Conservation (phyloP, 1,139 yeast genomes). For the Pichia inconspicua region DNA sequence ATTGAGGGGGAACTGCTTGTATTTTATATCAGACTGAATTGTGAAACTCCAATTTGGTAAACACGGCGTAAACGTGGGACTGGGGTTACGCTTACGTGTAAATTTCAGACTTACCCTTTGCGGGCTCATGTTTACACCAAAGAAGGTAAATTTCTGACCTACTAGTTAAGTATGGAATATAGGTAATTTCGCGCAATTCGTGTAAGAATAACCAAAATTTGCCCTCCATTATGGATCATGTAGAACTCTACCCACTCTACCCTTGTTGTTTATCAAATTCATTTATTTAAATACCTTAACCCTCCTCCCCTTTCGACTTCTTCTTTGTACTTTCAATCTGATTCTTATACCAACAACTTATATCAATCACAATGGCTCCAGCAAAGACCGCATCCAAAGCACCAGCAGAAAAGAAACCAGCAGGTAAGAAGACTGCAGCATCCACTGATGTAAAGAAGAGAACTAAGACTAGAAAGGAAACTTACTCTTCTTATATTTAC, state of each 20-base stretch:
- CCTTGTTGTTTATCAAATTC: not conserved
- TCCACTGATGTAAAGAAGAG: constrained; percentile 86
- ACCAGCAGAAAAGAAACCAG: constrained; percentile 96
- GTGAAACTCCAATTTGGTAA: not conserved
- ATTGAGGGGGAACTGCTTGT: not conserved
- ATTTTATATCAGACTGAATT: not conserved
- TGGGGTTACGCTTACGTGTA: not conserved
- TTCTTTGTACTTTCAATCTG: too few relatives aligned
- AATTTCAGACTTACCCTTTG: not conserved
- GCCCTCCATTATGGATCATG: not conserved
- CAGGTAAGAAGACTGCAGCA: constrained; percentile 88
- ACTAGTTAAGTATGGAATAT: not conserved
- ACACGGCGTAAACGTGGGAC: not conserved
- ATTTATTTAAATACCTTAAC: not conserved
- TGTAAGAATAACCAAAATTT: not conserved
- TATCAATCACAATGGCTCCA: constrained; percentile 71
- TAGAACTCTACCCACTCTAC: not conserved
- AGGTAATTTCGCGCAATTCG: not conserved
- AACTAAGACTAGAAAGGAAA: constrained; percentile 96
- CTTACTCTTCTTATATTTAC: constrained; percentile 97
- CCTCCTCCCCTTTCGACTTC: not conserved
- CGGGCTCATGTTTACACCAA: constrained; percentile 10
- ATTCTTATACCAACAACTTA: not conserved
- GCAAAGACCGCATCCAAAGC: constrained; percentile 99
- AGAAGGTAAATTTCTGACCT: constrained; percentile 11